phyloP scores from a whole-genome alignment of 108 stramenopile genomes.

The Cyclostephanos invisitatus region DNA sequence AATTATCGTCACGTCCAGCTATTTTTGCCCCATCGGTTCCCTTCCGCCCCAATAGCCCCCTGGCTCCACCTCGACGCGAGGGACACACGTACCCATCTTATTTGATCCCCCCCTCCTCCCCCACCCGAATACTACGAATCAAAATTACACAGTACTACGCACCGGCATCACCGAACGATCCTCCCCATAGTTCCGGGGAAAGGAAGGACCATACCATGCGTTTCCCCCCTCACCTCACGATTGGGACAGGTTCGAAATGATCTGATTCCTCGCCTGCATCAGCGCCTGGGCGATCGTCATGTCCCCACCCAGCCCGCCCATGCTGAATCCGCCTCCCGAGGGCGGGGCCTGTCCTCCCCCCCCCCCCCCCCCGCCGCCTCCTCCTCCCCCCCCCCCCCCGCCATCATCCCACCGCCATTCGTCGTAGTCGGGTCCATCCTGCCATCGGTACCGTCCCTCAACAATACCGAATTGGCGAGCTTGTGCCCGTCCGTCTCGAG shows the following conservation, averaged over 20 bases:
- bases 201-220: no score
- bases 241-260: conserved; percentile 58
- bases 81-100: not conserved
- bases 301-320: conserved; percentile 66
- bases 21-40: no score
- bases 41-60: no score
- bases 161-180: no score
- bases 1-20: no score
- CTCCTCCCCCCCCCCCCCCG: conserved; percentile 12
- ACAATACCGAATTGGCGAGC: conserved; percentile 69
- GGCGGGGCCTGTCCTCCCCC: conserved; percentile 28
- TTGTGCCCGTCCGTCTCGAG: conserved; percentile 82
- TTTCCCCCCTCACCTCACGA: conserved; percentile 10
- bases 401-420: no score
- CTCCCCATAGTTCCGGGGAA: no score
- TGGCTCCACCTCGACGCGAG: no score
- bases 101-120: not conserved
- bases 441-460: conserved; percentile 62
- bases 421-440: conserved; percentile 6
- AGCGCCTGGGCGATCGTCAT: conserved; percentile 87
- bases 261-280: conserved; percentile 79
- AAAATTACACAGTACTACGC: no score
- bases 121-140: no score
- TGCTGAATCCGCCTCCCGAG: conserved; percentile 28
- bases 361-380: conserved; percentile 9